Conservation (phyloP, 345 rosid species). For the Eucalyptus cladocalyx region DNA sequence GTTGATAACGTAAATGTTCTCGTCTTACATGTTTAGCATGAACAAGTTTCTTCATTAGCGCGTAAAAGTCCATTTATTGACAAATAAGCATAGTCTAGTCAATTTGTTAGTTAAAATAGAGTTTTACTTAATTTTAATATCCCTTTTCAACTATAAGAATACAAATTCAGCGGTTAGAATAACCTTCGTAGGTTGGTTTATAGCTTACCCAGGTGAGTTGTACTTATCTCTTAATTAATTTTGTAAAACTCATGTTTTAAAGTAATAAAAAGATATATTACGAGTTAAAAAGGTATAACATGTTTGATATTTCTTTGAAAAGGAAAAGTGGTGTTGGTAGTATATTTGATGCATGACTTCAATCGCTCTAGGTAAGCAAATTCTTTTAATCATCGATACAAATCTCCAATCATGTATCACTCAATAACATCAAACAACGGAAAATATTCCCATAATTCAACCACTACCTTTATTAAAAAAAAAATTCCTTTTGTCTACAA, state of each 20-base stretch:
- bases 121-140: not conserved
- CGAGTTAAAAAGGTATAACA: not conserved
- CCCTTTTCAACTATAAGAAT: not conserved
- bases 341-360: not conserved
- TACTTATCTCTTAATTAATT: not conserved
- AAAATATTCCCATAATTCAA: not conserved
- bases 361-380: not conserved
- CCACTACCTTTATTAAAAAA: not conserved
- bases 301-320: not conserved
- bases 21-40: not conserved
- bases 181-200: not conserved
- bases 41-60: not conserved
- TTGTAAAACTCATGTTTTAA: not conserved
- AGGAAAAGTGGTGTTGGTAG: not conserved
- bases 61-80: not conserved
- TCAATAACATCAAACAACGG: not conserved
- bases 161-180: not conserved
- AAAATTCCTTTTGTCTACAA: too few species aligned
- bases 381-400: not conserved
- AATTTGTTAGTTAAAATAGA: not conserved
- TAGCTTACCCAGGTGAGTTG: not conserved
- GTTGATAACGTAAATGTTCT: not conserved
- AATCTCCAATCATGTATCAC: not conserved
- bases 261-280: not conserved
- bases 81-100: not conserved